phyloP scores from a whole-genome alignment of 495 filamentous ascomycete genomes.

The Wilcoxina mikolae region DNA sequence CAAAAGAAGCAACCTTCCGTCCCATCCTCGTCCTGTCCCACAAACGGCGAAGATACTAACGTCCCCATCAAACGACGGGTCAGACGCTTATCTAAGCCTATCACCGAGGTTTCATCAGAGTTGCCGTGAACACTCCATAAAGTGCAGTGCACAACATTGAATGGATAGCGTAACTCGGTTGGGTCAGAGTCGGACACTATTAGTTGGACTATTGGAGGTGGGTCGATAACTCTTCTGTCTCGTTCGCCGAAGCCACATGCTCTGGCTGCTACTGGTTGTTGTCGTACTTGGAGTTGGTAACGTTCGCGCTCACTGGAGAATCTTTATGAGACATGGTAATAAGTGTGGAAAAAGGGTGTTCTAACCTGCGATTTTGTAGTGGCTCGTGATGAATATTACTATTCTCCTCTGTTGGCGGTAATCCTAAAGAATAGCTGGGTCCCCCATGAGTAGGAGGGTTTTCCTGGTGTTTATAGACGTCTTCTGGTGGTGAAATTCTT shows the following conservation, averaged over 20 bases:
- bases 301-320: constrained; percentile 26
- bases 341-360: not conserved
- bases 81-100: constrained; percentile 38
- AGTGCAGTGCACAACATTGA: constrained; percentile 74
- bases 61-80: constrained; percentile 66
- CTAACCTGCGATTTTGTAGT: constrained; percentile 20
- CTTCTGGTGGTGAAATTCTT: constrained; percentile 9
- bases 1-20: constrained; percentile 77
- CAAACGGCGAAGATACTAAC: constrained; percentile 57
- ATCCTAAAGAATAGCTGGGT: no score
- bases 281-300: constrained; percentile 58
- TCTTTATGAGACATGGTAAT: not conserved
- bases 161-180: constrained; percentile 53
- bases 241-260: constrained; percentile 90
- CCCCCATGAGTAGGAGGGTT: no score
- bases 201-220: constrained; percentile 86
- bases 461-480: constrained; percentile 14
- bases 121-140: constrained; percentile 48
- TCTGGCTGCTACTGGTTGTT: constrained; percentile 79
- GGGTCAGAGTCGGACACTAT: constrained; percentile 50
- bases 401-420: constrained; percentile 23
- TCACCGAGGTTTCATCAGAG: constrained; percentile 41
- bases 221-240: constrained; percentile 86
- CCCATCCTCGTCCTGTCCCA: constrained; percentile 49
- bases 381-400: constrained; percentile 12